A percentile compares a stretch with the other conserved stretches of the same genome.
Evolutionary conservation across 2,329 filamentous ascomycete genomes (phyloP).

Genomic region (Diaporthe citri): DNA sequence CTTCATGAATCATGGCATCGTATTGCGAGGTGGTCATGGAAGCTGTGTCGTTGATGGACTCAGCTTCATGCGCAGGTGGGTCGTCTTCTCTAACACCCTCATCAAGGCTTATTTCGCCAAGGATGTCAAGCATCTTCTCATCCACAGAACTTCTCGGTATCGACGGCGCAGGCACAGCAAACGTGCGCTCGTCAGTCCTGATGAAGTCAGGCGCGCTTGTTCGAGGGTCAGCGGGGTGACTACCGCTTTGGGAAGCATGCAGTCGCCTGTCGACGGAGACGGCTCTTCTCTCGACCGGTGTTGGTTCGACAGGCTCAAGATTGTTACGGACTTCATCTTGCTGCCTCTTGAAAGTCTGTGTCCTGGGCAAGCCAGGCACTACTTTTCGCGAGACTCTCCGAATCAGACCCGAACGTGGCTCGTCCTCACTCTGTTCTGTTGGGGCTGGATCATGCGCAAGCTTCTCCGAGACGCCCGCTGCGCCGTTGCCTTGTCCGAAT

Average conservation of each 20-base stretch:
- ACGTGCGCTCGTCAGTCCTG: constrained; percentile 47
- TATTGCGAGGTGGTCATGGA: constrained; percentile 68
- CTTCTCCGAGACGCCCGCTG: constrained; percentile 43
- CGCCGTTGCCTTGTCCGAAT: constrained; percentile 44
- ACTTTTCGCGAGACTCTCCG: constrained; percentile 69
- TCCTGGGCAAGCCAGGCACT: constrained; percentile 82
- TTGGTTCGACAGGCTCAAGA: constrained; percentile 74
- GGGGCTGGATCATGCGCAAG: constrained; percentile 44
- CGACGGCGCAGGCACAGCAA: constrained; percentile 44
- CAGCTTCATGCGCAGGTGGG: constrained; percentile 46
- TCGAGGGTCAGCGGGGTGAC: constrained; percentile 56
- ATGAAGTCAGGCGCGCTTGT: constrained; percentile 63
- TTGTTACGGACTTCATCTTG: constrained; percentile 83
- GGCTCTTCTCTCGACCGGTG: constrained; percentile 77
- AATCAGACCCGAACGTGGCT: constrained; percentile 52
- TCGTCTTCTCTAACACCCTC: constrained; percentile 42
- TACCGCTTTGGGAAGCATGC: constrained; percentile 52
- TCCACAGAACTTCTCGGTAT: constrained; percentile 50
- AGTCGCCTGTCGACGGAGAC: constrained; percentile 72
- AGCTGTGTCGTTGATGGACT: constrained; percentile 56
- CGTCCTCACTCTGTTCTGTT: constrained; percentile 46
- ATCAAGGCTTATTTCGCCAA: constrained; percentile 40
- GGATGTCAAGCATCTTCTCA: constrained; percentile 48
- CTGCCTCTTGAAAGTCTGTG: constrained; percentile 85
- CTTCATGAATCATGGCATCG: constrained; percentile 77